These are phyloP conservation scores for Teunomyces cretensis DNA, from an alignment of 805 yeast species.

Conservation along the genomic window DNA sequence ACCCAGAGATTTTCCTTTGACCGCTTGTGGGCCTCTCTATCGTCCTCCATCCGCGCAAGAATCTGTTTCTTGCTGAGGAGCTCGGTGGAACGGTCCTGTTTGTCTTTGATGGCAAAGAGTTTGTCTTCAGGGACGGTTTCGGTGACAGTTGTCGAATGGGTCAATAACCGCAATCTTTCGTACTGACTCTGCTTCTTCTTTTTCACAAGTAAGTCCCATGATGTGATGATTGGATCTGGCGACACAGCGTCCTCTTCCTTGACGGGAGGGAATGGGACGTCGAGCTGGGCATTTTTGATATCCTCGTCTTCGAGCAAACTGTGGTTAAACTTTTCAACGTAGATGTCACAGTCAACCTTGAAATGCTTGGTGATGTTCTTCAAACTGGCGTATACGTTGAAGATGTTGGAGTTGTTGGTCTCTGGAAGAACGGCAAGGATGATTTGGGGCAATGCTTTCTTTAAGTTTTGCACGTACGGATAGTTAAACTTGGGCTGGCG, in stretches of 20 bases:
- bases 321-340: slow-evolving; percentile 27
- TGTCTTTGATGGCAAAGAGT: slow-evolving; percentile 23
- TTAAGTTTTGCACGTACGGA: slow-evolving; percentile 37
- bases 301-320: slow-evolving; percentile 39
- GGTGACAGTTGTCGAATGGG: slow-evolving; percentile 24
- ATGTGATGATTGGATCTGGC: slow-evolving; percentile 30
- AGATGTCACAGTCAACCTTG: slow-evolving; percentile 27
- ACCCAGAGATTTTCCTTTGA: slow-evolving; percentile 82
- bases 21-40: slow-evolving; percentile 85
- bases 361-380: slow-evolving; percentile 36
- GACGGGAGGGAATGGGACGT: slow-evolving; percentile 36
- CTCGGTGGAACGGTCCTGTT: slow-evolving; percentile 17
- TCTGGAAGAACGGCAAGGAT: slow-evolving; percentile 35
- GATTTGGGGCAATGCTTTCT: slow-evolving; percentile 34
- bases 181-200: slow-evolving; percentile 53
- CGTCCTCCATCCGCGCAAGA: slow-evolving; percentile 83
- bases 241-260: slow-evolving; percentile 18
- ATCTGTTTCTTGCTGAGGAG: slow-evolving; percentile 51
- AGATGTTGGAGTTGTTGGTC: slow-evolving; percentile 34
- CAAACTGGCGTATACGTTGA: slow-evolving; percentile 36
- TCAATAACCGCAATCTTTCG: slow-evolving; percentile 44
- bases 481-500: slow-evolving; percentile 36
- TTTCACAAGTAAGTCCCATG: slow-evolving; percentile 49
- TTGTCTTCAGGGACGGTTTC: slow-evolving; percentile 25
- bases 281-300: slow-evolving; percentile 23